phyloP scores from a whole-genome alignment of 2,329 filamentous ascomycete species.

The Pyricularia pennisetigena region DNA sequence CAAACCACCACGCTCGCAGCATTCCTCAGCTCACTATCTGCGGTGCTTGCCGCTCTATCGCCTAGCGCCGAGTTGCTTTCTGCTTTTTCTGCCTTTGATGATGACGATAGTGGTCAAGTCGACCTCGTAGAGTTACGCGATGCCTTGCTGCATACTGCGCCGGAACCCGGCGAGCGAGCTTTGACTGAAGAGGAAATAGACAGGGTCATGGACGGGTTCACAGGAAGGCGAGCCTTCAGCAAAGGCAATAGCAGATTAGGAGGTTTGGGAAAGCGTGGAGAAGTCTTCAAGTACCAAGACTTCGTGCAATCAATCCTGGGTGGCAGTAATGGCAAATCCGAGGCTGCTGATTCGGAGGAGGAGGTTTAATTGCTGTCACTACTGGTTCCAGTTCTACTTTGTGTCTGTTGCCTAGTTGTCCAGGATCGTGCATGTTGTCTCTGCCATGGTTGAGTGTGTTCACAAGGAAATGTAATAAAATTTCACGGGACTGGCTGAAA shows the following conservation, averaged over 20 bases:
- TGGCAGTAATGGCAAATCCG: conserved; percentile 28
- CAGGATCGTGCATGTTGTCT: not conserved
- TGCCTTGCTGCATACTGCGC: conserved; percentile 71
- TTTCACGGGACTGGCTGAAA: not conserved
- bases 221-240: conserved; percentile 72
- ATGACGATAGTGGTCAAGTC: conserved; percentile 89
- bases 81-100: conserved; percentile 90
- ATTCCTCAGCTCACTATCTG: conserved; percentile 76
- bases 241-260: conserved; percentile 43
- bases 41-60: conserved; percentile 64
- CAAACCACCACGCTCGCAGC: conserved; percentile 73
- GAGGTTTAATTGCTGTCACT: not conserved
- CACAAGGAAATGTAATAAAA: not conserved
- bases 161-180: conserved; percentile 57
- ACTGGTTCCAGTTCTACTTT: not conserved
- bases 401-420: not conserved
- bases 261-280: conserved; percentile 57
- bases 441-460: not conserved
- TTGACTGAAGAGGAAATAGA: conserved; percentile 71
- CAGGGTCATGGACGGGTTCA: conserved; percentile 78
- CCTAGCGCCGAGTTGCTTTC: conserved; percentile 72
- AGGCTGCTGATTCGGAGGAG: conserved; percentile 13
- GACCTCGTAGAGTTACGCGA: conserved; percentile 75
- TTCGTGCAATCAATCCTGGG: conserved; percentile 68
- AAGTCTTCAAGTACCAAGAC: conserved; percentile 90